Conservation (phyloP, 352 stramenopile genomes). For the Halophytophthora batemanensis region DNA sequence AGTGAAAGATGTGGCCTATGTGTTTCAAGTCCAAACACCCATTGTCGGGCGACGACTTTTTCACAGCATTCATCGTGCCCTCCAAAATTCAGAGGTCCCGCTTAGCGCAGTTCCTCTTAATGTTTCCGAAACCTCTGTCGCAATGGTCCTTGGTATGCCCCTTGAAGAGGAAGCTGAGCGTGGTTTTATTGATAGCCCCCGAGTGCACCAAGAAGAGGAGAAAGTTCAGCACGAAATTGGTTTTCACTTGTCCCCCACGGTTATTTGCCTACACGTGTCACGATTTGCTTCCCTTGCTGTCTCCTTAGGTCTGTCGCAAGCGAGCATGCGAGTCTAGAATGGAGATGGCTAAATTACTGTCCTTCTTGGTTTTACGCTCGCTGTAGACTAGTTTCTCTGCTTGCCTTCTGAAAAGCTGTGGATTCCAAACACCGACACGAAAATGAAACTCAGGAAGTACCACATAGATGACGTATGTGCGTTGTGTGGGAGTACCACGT, state of each 20-base stretch:
- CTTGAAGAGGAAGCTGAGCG: slow-evolving; percentile 5
- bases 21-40: not conserved
- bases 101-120: slow-evolving; percentile 6
- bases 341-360: slow-evolving; percentile 12
- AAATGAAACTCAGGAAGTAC: slow-evolving; percentile 15
- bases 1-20: not conserved
- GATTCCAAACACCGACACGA: slow-evolving; percentile 12
- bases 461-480: slow-evolving; percentile 4
- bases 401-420: not conserved
- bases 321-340: slow-evolving; percentile 6
- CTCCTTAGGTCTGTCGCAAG: slow-evolving; percentile 1
- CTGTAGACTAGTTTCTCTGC: slow-evolving; percentile 11
- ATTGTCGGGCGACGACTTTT: not conserved
- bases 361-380: slow-evolving; percentile 8
- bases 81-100: not conserved
- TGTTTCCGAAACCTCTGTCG: slow-evolving; percentile 5
- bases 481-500: slow-evolving; percentile 5
- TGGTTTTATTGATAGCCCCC: not conserved
- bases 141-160: slow-evolving; percentile 12
- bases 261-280: slow-evolving; percentile 16
- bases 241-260: slow-evolving; percentile 13
- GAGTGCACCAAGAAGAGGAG: slow-evolving; percentile 5
- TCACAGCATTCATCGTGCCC: not conserved
- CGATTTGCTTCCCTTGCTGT: not conserved
- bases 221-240: slow-evolving; percentile 15